A percentile compares a stretch with the other conserved stretches of the same genome.
These are phyloP conservation scores for Sporothrix curviconia DNA, from an alignment of 2,329 filamentous ascomycete genomes.

Conservation along the genomic window DNA sequence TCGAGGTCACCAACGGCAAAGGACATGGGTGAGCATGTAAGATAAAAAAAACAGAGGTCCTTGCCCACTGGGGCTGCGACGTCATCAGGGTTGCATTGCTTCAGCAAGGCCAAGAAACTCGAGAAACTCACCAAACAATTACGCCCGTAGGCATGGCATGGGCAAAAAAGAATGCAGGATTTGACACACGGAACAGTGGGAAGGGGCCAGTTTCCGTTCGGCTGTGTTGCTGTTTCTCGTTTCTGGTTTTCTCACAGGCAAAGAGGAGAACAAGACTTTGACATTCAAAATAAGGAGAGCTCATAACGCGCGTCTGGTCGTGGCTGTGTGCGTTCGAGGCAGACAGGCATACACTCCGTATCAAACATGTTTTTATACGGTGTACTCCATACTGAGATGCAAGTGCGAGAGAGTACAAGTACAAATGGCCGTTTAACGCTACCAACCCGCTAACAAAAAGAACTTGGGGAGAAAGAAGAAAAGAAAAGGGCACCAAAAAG, in stretches of 20 bases:
- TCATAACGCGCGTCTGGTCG: too few relatives aligned
- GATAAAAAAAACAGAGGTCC: not conserved
- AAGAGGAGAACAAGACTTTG: not conserved
- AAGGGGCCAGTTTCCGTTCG: not conserved
- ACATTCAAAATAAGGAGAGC: too few relatives aligned
- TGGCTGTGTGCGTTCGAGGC: too few relatives aligned
- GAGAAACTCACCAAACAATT: not conserved
- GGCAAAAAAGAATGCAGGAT: not conserved
- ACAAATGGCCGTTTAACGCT: not conserved
- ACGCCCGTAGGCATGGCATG: too few relatives aligned
- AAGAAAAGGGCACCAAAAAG: not conserved
- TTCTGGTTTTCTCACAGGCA: too few relatives aligned
- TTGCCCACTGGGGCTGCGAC: not conserved
- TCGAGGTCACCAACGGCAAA: not conserved
- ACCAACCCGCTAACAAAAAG: not conserved
- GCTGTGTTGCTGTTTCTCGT: too few relatives aligned
- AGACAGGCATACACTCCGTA: too few relatives aligned
- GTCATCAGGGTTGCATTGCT: slow-evolving; percentile 1
- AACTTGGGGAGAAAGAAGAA: not conserved
- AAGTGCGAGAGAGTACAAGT: too few relatives aligned
- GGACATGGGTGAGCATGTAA: not conserved
- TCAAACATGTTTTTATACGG: too few relatives aligned
- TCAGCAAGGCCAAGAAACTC: too few relatives aligned
- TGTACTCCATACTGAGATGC: too few relatives aligned
- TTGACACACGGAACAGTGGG: not conserved